phyloP scores from a whole-genome alignment of 179 eudicot genomes.

The Spinacia oleracea region DNA sequence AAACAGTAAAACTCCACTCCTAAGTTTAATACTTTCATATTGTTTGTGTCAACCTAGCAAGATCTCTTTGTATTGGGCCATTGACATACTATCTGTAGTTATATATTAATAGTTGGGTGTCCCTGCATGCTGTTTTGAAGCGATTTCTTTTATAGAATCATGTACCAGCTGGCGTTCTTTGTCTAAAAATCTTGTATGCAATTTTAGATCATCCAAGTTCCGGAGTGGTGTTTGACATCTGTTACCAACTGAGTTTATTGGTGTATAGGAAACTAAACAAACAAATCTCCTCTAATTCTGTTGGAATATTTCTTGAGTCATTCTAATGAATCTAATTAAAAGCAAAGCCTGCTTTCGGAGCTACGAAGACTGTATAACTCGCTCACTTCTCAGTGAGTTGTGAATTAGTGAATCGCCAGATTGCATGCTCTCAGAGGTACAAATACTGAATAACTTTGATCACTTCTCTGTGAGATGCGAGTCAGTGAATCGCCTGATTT shows the following conservation, averaged over 20 bases:
- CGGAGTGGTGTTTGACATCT: neutral
- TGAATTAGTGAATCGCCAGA: neutral
- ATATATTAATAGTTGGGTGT: neutral
- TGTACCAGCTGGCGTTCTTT: neutral
- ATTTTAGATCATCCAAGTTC: neutral
- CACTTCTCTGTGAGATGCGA: too few species aligned
- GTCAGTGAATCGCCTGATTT: neutral
- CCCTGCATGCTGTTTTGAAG: neutral
- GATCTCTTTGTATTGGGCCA: neutral
- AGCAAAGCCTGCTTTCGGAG: conserved; percentile 2
- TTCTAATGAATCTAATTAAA: neutral
- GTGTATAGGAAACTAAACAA: neutral
- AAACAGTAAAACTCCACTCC: neutral
- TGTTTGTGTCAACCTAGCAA: neutral
- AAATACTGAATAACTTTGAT: too few species aligned
- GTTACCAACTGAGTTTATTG: neutral
- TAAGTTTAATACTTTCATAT: neutral
- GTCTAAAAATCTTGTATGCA: neutral
- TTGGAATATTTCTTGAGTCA: neutral
- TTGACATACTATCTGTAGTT: neutral
- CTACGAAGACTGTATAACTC: neutral
- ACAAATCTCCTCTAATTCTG: neutral
- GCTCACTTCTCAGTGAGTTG: neutral
- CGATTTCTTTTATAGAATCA: neutral
- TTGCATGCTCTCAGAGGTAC: neutral